phyloP scores from a whole-genome alignment of 1,284 basidiomycete species.

The Lignosus rhinocerotis region DNA sequence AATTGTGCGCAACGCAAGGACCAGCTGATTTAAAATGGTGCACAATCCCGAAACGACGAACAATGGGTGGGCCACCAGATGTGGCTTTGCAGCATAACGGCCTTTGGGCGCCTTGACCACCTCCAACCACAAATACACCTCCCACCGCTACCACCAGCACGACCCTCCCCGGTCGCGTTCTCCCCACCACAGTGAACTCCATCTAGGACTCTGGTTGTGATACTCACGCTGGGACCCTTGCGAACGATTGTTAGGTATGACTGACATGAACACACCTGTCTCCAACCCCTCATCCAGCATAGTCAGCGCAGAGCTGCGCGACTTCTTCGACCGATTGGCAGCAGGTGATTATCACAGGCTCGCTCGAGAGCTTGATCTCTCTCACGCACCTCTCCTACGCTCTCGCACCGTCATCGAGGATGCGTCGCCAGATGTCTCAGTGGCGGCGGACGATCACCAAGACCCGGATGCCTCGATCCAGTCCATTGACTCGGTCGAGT shows the following conservation, averaged over 20 bases:
- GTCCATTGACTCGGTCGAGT: conserved; percentile 12
- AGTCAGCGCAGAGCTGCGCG: conserved; percentile 6
- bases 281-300: conserved; percentile 1
- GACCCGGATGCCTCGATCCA: conserved; percentile 3
- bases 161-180: conserved; percentile 1
- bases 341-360: conserved; percentile 21
- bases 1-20: not conserved
- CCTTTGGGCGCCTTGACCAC: conserved; percentile 7
- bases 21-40: not conserved
- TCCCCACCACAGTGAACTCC: not conserved
- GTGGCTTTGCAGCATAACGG: conserved; percentile 11
- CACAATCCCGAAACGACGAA: not conserved
- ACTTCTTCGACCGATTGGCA: conserved; percentile 24
- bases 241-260: conserved; percentile 1
- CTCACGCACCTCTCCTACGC: not conserved
- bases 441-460: not conserved
- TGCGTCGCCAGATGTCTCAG: not conserved
- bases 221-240: not conserved
- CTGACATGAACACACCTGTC: not conserved
- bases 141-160: conserved; percentile 7
- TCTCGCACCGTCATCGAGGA: not conserved
- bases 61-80: conserved; percentile 12
- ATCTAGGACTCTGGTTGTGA: not conserved
- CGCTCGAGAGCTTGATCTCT: conserved; percentile 15
- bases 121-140: conserved; percentile 11